phyloP scores from a whole-genome alignment of 164 flowering plant genomes.

The Berberis thunbergii region DNA sequence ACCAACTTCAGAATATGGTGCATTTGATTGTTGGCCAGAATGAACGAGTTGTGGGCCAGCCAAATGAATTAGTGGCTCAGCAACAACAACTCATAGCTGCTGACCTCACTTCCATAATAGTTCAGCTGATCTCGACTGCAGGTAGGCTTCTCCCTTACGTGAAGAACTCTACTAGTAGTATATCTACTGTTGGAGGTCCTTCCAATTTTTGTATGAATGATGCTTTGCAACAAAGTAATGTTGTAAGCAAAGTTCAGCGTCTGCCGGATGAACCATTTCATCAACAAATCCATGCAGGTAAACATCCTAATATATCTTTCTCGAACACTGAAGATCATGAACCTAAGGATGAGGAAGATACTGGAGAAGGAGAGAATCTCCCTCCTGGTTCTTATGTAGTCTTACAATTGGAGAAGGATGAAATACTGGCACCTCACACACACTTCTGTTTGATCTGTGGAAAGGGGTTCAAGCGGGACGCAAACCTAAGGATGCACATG shows the following conservation, averaged over 20 bases:
- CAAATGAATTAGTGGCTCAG: constrained; percentile 53
- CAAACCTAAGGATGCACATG: constrained; percentile 81
- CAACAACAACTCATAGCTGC: constrained; percentile 77
- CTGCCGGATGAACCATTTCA: constrained; percentile 15
- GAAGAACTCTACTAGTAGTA: constrained; percentile 23
- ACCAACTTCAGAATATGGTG: constrained; percentile 72
- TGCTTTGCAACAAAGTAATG: constrained; percentile 17
- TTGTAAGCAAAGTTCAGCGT: constrained; percentile 21
- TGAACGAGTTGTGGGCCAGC: constrained; percentile 21
- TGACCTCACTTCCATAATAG: constrained; percentile 80
- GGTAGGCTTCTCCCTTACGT: constrained; percentile 82
- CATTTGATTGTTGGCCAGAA: constrained; percentile 41
- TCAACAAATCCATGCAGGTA: constrained; percentile 14
- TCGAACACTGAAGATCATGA: constrained; percentile 41
- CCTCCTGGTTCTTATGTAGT: constrained; percentile 85
- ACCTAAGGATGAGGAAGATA: constrained; percentile 72
- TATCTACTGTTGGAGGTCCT: constrained; percentile 9
- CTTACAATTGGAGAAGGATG: constrained; percentile 71
- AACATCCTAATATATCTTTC: neutral
- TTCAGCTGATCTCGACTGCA: constrained; percentile 83
- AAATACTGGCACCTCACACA: constrained; percentile 85
- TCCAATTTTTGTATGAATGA: constrained; percentile 11
- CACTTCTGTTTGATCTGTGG: constrained; percentile 89
- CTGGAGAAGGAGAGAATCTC: constrained; percentile 69
- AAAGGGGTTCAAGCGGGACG: constrained; percentile 90